phyloP scores from a whole-genome alignment of 2,329 filamentous ascomycete genomes.

The Diaporthe aspalathi region DNA sequence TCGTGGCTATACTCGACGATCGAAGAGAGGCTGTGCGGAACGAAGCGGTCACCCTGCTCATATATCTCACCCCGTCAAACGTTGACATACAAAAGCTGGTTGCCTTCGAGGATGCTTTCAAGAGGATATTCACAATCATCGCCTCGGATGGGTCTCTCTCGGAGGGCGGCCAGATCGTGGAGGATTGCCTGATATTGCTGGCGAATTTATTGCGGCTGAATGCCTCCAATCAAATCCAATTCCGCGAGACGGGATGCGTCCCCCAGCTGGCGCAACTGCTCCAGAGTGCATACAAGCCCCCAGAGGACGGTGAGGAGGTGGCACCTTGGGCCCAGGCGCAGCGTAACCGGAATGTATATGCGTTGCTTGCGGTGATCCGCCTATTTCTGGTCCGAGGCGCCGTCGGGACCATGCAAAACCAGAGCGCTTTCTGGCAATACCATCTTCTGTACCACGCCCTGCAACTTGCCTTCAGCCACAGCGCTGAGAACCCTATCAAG shows the following conservation, averaged over 20 bases:
- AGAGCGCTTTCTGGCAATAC: slow-evolving; percentile 85
- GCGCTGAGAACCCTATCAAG: slow-evolving; percentile 80
- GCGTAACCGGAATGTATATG: slow-evolving; percentile 91
- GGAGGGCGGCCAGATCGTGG: slow-evolving; percentile 86
- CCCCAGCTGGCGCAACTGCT: slow-evolving; percentile 77
- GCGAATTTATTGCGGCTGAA: slow-evolving; percentile 91
- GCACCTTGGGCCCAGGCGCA: slow-evolving; percentile 82
- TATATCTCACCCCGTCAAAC: slow-evolving; percentile 87
- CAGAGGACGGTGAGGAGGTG: slow-evolving; percentile 67
- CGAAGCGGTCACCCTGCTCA: slow-evolving; percentile 87
- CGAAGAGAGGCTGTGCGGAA: slow-evolving; percentile 87
- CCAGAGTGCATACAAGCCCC: slow-evolving; percentile 65
- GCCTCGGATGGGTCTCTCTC: slow-evolving; percentile 82
- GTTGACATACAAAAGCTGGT: slow-evolving; percentile 93
- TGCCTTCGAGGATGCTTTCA: slow-evolving; percentile 94
- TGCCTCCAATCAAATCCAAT: slow-evolving; percentile 90
- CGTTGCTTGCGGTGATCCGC: slow-evolving; percentile 85
- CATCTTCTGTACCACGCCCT: slow-evolving; percentile 83
- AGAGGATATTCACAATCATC: slow-evolving; percentile 85
- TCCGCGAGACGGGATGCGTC: slow-evolving; percentile 89
- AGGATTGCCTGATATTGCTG: slow-evolving; percentile 91
- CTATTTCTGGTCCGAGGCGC: slow-evolving; percentile 88
- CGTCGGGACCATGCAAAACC: slow-evolving; percentile 83
- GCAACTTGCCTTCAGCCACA: slow-evolving; percentile 82
- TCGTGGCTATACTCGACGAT: slow-evolving; percentile 88